Conservation (phyloP, 805 yeast species). For the Candida saitoana region DNA sequence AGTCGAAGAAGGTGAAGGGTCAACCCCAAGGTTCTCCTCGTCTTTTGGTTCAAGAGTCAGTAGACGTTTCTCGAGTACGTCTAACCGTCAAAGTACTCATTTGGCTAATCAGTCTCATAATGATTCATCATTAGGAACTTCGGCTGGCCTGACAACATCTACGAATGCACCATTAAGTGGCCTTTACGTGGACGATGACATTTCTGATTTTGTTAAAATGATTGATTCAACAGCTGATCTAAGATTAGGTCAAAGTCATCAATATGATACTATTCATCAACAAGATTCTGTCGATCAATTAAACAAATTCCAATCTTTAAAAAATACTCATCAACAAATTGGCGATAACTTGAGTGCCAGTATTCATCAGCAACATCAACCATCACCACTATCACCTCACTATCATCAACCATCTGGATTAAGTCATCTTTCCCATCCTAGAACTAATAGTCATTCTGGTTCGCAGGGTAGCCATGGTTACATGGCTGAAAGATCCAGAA, state of each 20-base stretch:
- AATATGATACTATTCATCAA: slow-evolving; percentile 17
- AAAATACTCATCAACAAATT: slow-evolving; percentile 49
- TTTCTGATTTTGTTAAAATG: slow-evolving; percentile 67
- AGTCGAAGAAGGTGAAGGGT: slow-evolving; percentile 26
- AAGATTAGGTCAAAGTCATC: slow-evolving; percentile 20
- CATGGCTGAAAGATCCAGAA: slow-evolving; percentile 14
- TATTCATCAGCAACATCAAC: slow-evolving; percentile 23
- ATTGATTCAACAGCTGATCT: slow-evolving; percentile 62
- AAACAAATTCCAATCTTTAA: slow-evolving; percentile 48
- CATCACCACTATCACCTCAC: slow-evolving; percentile 3
- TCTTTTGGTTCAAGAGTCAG: slow-evolving; percentile 65
- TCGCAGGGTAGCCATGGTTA: neutral
- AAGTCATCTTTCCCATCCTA: neutral
- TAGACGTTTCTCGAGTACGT: slow-evolving; percentile 44
- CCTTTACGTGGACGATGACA: slow-evolving; percentile 50
- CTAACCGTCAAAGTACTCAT: slow-evolving; percentile 24
- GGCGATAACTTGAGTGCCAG: slow-evolving; percentile 56
- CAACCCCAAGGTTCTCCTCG: slow-evolving; percentile 61
- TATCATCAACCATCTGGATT: slow-evolving; percentile 3
- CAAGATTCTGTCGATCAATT: slow-evolving; percentile 38
- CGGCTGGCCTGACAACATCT: slow-evolving; percentile 34
- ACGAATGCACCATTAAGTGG: slow-evolving; percentile 38
- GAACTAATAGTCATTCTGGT: neutral
- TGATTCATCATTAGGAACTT: slow-evolving; percentile 26
- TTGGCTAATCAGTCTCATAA: slow-evolving; percentile 14